phyloP scores from a whole-genome alignment of 176 grass and related monocot genomes.

The Carex scoparia region DNA sequence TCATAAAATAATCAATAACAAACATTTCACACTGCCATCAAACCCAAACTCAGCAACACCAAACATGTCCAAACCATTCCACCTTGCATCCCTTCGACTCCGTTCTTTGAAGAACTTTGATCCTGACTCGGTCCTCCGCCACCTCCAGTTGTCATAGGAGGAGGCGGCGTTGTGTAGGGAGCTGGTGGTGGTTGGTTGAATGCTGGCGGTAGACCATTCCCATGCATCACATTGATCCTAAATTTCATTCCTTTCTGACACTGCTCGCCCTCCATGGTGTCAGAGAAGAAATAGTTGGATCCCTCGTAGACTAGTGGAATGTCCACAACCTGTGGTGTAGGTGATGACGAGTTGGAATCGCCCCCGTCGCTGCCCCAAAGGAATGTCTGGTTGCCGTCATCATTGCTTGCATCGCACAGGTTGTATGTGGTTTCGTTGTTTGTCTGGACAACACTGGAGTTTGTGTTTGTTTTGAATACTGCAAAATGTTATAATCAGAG shows the following conservation, averaged over 20 bases:
- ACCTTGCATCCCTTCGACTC: background rate
- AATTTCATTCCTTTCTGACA: constrained; percentile 74
- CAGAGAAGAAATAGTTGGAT: constrained; percentile 69
- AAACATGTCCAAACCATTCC: constrained; percentile 6
- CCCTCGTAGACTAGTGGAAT: constrained; percentile 44
- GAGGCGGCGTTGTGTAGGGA: constrained; percentile 24
- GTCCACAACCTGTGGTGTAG: background rate
- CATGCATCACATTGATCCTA: constrained; percentile 46
- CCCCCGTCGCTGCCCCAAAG: constrained; percentile 34
- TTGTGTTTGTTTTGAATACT: constrained; percentile 85
- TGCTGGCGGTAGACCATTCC: constrained; percentile 36
- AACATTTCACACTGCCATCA: background rate
- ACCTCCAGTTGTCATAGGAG: constrained; percentile 1
- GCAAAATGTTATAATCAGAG: background rate
- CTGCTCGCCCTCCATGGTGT: constrained; percentile 42
- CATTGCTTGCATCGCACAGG: constrained; percentile 42
- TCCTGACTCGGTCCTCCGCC: background rate
- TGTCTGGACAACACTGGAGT: constrained; percentile 54
- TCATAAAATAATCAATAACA: background rate
- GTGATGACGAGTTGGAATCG: background rate
- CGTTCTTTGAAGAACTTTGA: background rate
- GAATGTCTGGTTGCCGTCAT: constrained; percentile 25
- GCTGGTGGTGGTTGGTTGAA: constrained; percentile 29
- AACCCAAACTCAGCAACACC: constrained; percentile 9
- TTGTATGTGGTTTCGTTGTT: constrained; percentile 47